Evolutionary conservation across 1,284 basidiomycete genomes (phyloP).

Genomic region (Cryptococcus sp.): DNA sequence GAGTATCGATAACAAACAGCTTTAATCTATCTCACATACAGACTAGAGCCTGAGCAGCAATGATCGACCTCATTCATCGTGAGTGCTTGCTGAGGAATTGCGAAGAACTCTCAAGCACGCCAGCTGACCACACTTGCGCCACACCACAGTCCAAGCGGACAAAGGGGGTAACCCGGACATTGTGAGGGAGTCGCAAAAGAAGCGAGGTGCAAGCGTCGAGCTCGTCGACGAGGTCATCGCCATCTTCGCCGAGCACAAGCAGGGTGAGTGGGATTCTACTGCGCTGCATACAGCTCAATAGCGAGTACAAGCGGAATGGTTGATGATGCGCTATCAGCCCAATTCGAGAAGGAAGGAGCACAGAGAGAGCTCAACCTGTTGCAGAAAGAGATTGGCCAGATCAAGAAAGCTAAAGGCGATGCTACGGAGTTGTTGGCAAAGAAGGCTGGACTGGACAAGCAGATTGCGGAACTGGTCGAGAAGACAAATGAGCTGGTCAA

Average conservation of each 20-base stretch:
- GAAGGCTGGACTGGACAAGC: constrained; percentile 74
- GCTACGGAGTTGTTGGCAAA: constrained; percentile 84
- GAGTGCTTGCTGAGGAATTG: constrained; percentile 13
- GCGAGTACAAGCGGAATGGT: neutral
- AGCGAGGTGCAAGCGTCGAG: constrained; percentile 83
- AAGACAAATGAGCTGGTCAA: constrained; percentile 70
- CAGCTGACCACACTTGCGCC: neutral
- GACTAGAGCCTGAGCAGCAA: constrained; percentile 13
- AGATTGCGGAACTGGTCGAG: constrained; percentile 65
- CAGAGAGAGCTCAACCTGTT: constrained; percentile 83
- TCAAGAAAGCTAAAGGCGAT: constrained; percentile 93
- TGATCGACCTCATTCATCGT: constrained; percentile 54
- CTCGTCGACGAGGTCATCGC: constrained; percentile 90
- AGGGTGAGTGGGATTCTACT: constrained; percentile 63
- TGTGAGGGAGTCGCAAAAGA: constrained; percentile 89
- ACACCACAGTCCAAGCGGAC: constrained; percentile 53
- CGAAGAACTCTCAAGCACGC: neutral
- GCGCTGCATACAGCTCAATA: neutral
- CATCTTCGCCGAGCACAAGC: constrained; percentile 68
- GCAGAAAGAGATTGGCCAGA: constrained; percentile 90
- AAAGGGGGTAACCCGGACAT: constrained; percentile 94
- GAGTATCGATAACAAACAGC: too few relatives aligned
- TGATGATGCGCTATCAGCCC: constrained; percentile 59
- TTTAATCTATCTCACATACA: neutral
- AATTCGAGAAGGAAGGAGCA: constrained; percentile 76